A percentile compares a stretch with the other conserved stretches of the same genome.
These are phyloP conservation scores for Melanopsichium pennsylvanicum DNA, from an alignment of 1,284 basidiomycete species.

Conservation along the genomic window DNA sequence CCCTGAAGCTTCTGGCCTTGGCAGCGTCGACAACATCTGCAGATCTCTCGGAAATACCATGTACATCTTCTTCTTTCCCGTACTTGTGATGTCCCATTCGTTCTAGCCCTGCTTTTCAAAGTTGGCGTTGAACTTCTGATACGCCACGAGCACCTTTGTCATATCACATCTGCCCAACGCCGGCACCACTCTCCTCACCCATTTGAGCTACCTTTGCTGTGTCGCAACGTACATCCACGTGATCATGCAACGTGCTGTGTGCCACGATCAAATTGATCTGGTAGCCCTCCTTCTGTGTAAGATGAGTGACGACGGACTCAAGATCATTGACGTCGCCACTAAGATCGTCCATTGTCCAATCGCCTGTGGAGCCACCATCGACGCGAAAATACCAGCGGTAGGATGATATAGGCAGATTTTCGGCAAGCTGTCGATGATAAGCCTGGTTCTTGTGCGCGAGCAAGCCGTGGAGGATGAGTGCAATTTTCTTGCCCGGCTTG, in stretches of 20 bases:
- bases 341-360: slow-evolving; percentile 25
- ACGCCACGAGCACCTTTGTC: slow-evolving; percentile 9
- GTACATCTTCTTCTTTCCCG: slow-evolving; percentile 33
- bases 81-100: slow-evolving; percentile 46
- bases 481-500: slow-evolving; percentile 15
- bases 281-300: slow-evolving; percentile 11
- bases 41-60: slow-evolving; percentile 35
- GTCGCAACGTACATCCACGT: slow-evolving; percentile 37
- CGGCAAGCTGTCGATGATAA: slow-evolving; percentile 76
- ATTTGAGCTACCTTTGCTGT: slow-evolving; percentile 3
- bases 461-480: slow-evolving; percentile 52
- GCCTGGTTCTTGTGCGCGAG: slow-evolving; percentile 72
- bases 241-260: slow-evolving; percentile 23
- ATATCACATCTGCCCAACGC: slow-evolving; percentile 21
- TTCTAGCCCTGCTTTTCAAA: slow-evolving; percentile 39
- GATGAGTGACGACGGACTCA: slow-evolving; percentile 11
- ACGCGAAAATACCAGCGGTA: slow-evolving; percentile 81
- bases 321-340: slow-evolving; percentile 32
- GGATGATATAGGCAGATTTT: slow-evolving; percentile 75
- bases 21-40: slow-evolving; percentile 22
- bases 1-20: no score
- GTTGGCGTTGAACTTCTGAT: slow-evolving; percentile 10
- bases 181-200: slow-evolving; percentile 5
- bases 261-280: slow-evolving; percentile 19
- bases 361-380: slow-evolving; percentile 21